A percentile compares a stretch with the other conserved stretches of the same genome.
Conservation (phyloP, 345 rosid genomes). For the Populus tremula region DNA sequence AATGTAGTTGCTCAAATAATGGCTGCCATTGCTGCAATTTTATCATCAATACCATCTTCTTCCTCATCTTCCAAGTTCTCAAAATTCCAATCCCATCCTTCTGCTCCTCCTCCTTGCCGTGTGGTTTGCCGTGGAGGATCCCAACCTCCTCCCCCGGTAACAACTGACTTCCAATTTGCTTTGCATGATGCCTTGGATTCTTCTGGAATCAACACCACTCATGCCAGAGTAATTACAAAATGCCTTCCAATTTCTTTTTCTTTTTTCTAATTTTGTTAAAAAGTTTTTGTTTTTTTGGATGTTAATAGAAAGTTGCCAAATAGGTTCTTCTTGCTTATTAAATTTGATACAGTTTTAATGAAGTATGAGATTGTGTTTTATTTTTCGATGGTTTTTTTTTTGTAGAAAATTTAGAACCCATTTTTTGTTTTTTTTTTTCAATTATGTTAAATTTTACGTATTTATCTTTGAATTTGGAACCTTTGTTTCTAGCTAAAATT, state of each 20-base stretch:
- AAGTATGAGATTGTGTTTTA: not conserved
- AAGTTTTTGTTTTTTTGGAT: not conserved
- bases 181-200: slow-evolving; percentile 44
- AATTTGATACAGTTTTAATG: not conserved
- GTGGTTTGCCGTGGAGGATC: not conserved
- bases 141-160: not conserved
- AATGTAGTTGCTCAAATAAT: not conserved
- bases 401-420: not conserved
- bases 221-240: slow-evolving; percentile 31
- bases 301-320: not conserved
- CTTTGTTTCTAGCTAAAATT: not conserved
- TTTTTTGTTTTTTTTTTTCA: too few species aligned
- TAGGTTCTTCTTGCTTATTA: not conserved
- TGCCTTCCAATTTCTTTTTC: not conserved
- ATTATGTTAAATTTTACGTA: not conserved
- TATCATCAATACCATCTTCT: not conserved
- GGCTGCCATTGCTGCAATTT: not conserved
- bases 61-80: not conserved
- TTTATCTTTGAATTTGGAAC: not conserved
- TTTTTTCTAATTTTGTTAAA: not conserved
- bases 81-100: not conserved
- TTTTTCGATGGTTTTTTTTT: too few species aligned
- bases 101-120: not conserved
- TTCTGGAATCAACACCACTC: slow-evolving; percentile 34
- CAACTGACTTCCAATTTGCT: slow-evolving; percentile 21